A percentile compares a stretch with the other conserved stretches of the same genome.
Conservation (phyloP, 768 basidiomycete genomes). For the Suillus subluteus region DNA sequence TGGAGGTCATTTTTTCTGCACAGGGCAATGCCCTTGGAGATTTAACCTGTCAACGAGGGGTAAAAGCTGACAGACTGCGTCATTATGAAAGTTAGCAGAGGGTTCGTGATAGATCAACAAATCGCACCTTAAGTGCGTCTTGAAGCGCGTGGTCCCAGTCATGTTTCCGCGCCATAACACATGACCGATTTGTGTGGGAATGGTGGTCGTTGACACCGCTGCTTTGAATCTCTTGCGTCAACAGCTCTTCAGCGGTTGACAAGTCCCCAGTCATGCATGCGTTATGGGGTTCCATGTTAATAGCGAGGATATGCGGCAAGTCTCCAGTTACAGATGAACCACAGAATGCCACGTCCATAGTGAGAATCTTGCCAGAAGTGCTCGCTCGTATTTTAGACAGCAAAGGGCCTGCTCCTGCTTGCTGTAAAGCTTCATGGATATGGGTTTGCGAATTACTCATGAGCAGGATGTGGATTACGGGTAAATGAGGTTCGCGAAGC, state of each 20-base stretch:
- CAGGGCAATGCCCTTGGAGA: slow-evolving; percentile 1
- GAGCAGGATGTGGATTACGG: no score
- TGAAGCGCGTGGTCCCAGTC: background rate
- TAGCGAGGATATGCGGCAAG: background rate
- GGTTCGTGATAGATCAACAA: background rate
- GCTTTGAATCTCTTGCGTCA: background rate
- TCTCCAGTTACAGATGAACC: no score
- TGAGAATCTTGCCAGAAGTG: no score
- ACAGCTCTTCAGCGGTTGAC: background rate
- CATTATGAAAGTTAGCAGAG: background rate
- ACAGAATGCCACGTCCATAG: no score
- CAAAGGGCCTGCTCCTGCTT: no score
- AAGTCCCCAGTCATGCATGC: background rate
- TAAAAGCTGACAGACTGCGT: background rate
- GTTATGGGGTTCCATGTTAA: background rate
- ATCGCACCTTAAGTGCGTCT: slow-evolving; percentile 1
- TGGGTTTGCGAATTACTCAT: no score
- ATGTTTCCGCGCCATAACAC: background rate
- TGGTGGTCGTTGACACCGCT: background rate
- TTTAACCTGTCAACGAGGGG: background rate
- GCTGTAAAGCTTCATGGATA: no score
- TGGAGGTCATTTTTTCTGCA: background rate
- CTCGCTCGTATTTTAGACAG: no score
- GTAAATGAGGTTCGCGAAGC: no score
- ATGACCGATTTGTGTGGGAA: background rate